Percentiles rank a stretch among this genome's conserved stretches.
Conservation (phyloP, 495 filamentous ascomycete species). For the Tuber magnatum region DNA sequence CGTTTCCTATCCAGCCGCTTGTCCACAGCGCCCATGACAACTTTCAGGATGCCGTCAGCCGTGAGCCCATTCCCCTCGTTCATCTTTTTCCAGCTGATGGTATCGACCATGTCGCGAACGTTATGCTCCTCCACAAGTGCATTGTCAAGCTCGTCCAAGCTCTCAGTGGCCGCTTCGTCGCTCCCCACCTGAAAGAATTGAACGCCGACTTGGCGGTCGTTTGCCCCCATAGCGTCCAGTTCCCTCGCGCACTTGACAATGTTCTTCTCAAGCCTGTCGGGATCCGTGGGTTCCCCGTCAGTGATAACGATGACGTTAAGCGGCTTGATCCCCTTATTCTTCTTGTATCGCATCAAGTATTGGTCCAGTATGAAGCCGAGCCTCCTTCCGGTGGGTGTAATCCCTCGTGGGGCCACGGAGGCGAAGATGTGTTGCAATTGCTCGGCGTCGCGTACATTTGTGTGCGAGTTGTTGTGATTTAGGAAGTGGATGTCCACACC, state of each 20-base stretch:
- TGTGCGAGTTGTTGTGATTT: constrained; percentile 49
- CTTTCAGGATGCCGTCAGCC: constrained; percentile 72
- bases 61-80: constrained; percentile 46
- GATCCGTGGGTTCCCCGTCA: constrained; percentile 74
- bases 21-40: constrained; percentile 69
- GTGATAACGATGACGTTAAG: constrained; percentile 93
- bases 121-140: constrained; percentile 52
- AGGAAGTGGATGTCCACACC: constrained; percentile 94
- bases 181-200: constrained; percentile 96
- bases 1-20: constrained; percentile 52
- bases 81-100: constrained; percentile 61
- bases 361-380: constrained; percentile 25
- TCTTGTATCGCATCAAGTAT: constrained; percentile 25
- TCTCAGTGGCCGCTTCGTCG: constrained; percentile 56
- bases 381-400: constrained; percentile 32
- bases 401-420: constrained; percentile 21
- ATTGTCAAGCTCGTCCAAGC: constrained; percentile 72
- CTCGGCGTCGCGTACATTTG: constrained; percentile 7
- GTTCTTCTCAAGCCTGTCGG: constrained; percentile 58
- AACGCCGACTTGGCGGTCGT: constrained; percentile 80
- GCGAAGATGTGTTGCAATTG: constrained; percentile 28
- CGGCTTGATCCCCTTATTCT: constrained; percentile 53
- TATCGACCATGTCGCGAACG: constrained; percentile 91
- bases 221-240: constrained; percentile 63
- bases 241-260: constrained; percentile 60